These are phyloP conservation scores for Cubamyces sp. DNA, from an alignment of 768 basidiomycete genomes.

Conservation along the genomic window DNA sequence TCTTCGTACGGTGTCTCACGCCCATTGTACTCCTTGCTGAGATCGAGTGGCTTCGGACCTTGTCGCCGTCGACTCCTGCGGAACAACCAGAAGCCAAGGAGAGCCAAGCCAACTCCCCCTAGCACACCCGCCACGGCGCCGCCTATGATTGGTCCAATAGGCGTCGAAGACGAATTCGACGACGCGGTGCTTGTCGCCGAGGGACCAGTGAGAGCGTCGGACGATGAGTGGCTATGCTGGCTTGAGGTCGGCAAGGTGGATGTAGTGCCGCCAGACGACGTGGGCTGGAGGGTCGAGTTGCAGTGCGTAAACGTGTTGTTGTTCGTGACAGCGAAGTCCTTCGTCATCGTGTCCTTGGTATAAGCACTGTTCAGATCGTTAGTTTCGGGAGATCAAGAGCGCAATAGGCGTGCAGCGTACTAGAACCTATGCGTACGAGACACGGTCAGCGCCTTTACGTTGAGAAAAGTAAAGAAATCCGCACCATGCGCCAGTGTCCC, in stretches of 20 bases:
- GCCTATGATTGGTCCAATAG: constrained; percentile 8
- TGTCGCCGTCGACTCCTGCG: background rate
- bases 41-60: constrained; percentile 20
- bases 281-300: constrained; percentile 16
- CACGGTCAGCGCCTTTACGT: background rate
- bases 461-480: background rate
- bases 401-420: background rate
- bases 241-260: background rate
- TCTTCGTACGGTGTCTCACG: background rate
- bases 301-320: constrained; percentile 29
- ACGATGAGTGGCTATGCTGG: background rate
- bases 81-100: constrained; percentile 12
- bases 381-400: background rate
- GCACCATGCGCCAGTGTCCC: constrained; percentile 14
- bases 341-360: constrained; percentile 19
- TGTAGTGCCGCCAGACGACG: background rate
- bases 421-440: constrained; percentile 15
- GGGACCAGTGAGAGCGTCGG: background rate
- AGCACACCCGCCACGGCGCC: constrained; percentile 17
- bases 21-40: constrained; percentile 13
- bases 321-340: constrained; percentile 20
- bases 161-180: background rate
- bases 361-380: background rate
- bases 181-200: background rate
- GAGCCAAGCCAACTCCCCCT: background rate